Evolutionary conservation across 2,329 filamentous ascomycete genomes (phyloP).

Genomic region (Aspergillus sp.): DNA sequence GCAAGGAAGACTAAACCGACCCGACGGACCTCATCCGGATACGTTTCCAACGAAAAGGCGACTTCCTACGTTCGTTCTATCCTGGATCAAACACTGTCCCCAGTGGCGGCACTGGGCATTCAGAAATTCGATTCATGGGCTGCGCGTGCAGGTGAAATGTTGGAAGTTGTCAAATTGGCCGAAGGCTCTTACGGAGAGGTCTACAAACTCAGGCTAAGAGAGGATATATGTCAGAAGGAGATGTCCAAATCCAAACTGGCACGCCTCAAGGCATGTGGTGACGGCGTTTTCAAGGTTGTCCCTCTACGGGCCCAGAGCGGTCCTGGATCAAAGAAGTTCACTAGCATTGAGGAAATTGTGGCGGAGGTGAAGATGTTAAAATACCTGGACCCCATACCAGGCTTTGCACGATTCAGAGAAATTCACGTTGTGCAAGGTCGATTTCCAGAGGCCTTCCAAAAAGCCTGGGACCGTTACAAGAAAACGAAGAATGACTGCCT

Average conservation of each 20-base stretch:
- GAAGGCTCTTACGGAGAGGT: constrained; percentile 68
- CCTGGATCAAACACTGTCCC: constrained; percentile 37
- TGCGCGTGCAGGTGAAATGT: constrained; percentile 35
- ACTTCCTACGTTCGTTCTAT: constrained; percentile 39
- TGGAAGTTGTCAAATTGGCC: constrained; percentile 59
- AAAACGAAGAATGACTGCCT: constrained; percentile 45
- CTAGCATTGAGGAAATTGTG: constrained; percentile 50
- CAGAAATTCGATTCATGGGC: constrained; percentile 43
- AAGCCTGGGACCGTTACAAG: constrained; percentile 44
- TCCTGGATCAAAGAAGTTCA: constrained; percentile 43
- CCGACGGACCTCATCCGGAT: constrained; percentile 31
- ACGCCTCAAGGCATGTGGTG: constrained; percentile 39
- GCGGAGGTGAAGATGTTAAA: constrained; percentile 55
- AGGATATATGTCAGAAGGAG: constrained; percentile 33
- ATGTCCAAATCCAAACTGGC: constrained; percentile 39
- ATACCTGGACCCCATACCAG: constrained; percentile 58
- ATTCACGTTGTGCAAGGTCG: constrained; percentile 58
- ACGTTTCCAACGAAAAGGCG: constrained; percentile 32
- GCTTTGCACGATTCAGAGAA: constrained; percentile 63
- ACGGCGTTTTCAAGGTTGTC: constrained; percentile 51
- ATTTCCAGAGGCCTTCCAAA: constrained; percentile 53
- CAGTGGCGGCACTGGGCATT: constrained; percentile 34
- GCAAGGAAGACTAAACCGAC: constrained; percentile 20
- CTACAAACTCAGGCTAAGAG: constrained; percentile 54
- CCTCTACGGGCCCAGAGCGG: constrained; percentile 44